Percentiles rank a stretch among this genome's conserved stretches.
Evolutionary conservation across 2,329 filamentous ascomycete species (phyloP).

Genomic region (Microdochium trichocladiopsis): DNA sequence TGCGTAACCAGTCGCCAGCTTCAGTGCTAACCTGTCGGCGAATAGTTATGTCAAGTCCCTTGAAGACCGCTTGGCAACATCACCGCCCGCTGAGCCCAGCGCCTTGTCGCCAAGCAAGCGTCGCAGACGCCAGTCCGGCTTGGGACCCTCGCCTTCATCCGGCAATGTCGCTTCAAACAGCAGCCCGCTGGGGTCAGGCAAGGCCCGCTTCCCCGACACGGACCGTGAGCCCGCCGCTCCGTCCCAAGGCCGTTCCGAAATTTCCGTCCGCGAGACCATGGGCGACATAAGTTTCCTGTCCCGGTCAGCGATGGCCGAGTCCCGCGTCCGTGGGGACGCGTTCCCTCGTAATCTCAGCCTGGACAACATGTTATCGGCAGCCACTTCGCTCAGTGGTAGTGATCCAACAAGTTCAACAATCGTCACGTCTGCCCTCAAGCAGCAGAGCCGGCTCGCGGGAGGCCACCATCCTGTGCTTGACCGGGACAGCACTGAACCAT

Average conservation of each 20-base stretch:
- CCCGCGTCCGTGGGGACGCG: conserved; percentile 10
- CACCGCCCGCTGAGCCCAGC: not conserved
- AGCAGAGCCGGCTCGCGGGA: not conserved
- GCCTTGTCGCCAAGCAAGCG: not conserved
- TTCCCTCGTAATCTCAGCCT: conserved; percentile 14
- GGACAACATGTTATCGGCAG: conserved; percentile 3
- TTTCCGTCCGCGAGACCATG: conserved; percentile 16
- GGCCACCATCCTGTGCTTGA: not conserved
- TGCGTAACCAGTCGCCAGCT: too few species aligned
- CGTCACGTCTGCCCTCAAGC: not conserved
- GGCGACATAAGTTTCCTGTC: conserved; percentile 21
- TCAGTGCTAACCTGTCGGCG: not conserved
- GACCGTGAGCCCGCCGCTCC: not conserved
- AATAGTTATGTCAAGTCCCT: not conserved
- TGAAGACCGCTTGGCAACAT: not conserved
- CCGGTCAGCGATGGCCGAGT: conserved; percentile 22
- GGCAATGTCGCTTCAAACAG: not conserved
- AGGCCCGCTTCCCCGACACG: not conserved
- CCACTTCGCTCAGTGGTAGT: conserved; percentile 4
- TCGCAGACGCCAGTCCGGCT: not conserved
- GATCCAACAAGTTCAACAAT: not conserved
- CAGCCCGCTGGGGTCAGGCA: not conserved
- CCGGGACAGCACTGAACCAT: not conserved
- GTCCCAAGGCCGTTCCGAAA: conserved; percentile 8
- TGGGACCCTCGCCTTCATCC: not conserved